Evolutionary conservation across 148 eudicot species (phyloP).

Genomic region (Heliamphora exappendiculata): DNA sequence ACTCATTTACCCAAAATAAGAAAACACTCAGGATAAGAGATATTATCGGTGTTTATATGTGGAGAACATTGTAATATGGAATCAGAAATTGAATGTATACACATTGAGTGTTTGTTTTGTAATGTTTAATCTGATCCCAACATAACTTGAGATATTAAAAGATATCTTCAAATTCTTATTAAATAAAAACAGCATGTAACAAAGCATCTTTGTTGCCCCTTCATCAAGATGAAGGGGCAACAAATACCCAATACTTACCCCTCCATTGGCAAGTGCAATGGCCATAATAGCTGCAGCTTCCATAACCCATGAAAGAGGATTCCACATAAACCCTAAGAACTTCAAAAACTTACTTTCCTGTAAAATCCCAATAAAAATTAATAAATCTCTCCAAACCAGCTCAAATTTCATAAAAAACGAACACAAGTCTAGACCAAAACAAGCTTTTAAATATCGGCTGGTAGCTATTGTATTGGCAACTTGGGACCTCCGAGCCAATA

Average conservation of each 20-base stretch:
- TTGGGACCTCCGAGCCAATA: no score
- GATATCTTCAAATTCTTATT: not conserved
- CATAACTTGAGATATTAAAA: not conserved
- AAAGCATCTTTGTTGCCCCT: not conserved
- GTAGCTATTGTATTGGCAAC: no score
- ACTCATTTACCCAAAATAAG: not conserved
- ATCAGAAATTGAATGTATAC: no score
- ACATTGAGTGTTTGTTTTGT: no score
- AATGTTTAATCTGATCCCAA: not conserved
- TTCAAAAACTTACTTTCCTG: constrained; percentile 47
- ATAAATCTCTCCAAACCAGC: not conserved
- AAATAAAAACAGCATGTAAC: not conserved
- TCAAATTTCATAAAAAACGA: not conserved
- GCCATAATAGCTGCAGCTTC: constrained; percentile 65
- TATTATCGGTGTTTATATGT: no score
- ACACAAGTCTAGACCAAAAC: not conserved
- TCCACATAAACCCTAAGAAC: constrained; percentile 54
- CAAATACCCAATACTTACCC: constrained; percentile 22
- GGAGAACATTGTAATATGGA: no score
- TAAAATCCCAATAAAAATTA: not conserved
- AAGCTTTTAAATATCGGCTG: no score
- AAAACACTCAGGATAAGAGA: no score
- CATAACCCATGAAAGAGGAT: constrained; percentile 58
- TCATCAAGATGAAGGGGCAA: not conserved
- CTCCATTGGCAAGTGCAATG: constrained; percentile 53